Percentiles rank a stretch among this genome's conserved stretches.
Evolutionary conservation across 2,329 filamentous ascomycete genomes (phyloP).

Genomic region (Ophiognomonia clavigignenti-juglandacearum): DNA sequence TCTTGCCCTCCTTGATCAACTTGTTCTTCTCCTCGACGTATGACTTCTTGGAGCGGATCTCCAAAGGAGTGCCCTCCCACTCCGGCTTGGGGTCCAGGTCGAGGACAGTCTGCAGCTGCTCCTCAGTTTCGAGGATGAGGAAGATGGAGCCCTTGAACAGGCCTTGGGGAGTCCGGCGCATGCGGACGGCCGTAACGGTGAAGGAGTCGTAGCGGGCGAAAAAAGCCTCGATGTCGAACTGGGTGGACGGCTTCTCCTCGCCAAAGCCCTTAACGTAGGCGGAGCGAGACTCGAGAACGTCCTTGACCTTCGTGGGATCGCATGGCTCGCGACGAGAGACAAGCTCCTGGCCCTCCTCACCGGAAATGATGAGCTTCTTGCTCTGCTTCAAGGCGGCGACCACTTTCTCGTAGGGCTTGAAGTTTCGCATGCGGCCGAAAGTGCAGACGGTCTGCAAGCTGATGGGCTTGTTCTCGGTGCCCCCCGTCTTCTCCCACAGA

Average conservation of each 20-base stretch:
- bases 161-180: constrained; percentile 69
- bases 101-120: constrained; percentile 76
- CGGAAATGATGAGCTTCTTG: constrained; percentile 64
- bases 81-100: constrained; percentile 73
- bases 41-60: too few species aligned
- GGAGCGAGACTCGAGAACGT: constrained; percentile 65
- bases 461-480: constrained; percentile 76
- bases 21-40: too few species aligned
- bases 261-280: constrained; percentile 96
- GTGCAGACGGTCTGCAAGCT: constrained; percentile 70
- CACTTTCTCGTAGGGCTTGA: constrained; percentile 81
- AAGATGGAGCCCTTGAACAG: constrained; percentile 96
- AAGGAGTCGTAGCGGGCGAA: constrained; percentile 78
- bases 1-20: constrained; percentile 67
- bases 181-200: constrained; percentile 76
- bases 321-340: constrained; percentile 51
- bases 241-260: constrained; percentile 73
- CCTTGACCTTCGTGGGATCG: constrained; percentile 51
- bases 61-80: constrained; percentile 75
- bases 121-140: constrained; percentile 81
- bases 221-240: constrained; percentile 92
- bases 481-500: constrained; percentile 73
- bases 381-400: constrained; percentile 39
- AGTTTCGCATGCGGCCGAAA: constrained; percentile 95
- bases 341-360: constrained; percentile 64